A percentile compares a stretch with the other conserved stretches of the same genome.
Evolutionary conservation across 1,284 basidiomycete species (phyloP).

Genomic region (Agaricales sp.): DNA sequence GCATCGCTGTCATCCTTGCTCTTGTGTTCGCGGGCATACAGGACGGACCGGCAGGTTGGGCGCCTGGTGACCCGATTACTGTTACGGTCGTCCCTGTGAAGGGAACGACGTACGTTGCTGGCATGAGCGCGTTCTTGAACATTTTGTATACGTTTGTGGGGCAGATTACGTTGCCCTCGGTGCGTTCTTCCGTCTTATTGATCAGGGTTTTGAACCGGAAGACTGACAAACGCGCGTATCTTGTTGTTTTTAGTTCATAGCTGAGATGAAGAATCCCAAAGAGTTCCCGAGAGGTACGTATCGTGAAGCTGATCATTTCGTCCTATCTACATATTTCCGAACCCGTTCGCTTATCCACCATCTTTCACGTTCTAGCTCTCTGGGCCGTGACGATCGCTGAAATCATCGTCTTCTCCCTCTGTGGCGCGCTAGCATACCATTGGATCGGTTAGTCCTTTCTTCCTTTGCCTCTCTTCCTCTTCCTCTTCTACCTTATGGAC

Average conservation of each 20-base stretch:
- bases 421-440: too few relatives aligned
- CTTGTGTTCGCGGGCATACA: conserved; percentile 45
- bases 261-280: conserved; percentile 46
- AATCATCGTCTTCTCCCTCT: too few relatives aligned
- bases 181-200: conserved; percentile 9
- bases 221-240: too few relatives aligned
- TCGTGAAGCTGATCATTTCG: too few relatives aligned
- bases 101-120: conserved; percentile 46
- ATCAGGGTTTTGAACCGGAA: conserved; percentile 3
- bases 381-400: too few relatives aligned
- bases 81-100: conserved; percentile 26
- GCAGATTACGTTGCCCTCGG: conserved; percentile 39
- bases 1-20: conserved; percentile 42
- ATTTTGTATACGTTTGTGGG: conserved; percentile 55
- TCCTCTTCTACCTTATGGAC: too few relatives aligned
- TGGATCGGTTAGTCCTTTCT: too few relatives aligned
- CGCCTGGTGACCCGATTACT: conserved; percentile 24
- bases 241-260: conserved; percentile 34
- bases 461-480: too few relatives aligned
- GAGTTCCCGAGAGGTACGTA: conserved; percentile 54
- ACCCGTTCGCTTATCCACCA: too few relatives aligned
- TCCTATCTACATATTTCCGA: too few relatives aligned
- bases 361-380: too few relatives aligned
- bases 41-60: conserved; percentile 30
- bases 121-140: conserved; percentile 35